Evolutionary conservation across 306 rosid genomes (phyloP), one percentile per base, ranked within the genome.

Genomic region (Dalbergia cultrata): DNA sequence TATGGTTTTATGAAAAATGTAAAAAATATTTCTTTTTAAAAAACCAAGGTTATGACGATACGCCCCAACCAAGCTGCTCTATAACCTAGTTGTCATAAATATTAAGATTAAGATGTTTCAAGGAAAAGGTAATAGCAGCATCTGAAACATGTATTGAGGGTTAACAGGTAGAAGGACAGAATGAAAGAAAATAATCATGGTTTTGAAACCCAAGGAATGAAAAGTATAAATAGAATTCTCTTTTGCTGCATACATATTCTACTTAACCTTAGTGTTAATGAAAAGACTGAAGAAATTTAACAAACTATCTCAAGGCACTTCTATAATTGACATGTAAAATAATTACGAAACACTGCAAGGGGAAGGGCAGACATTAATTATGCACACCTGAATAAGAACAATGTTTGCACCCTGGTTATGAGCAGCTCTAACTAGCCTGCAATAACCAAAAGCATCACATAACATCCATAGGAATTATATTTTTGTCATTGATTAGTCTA

Each of bases 381-480:
- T 41, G n/a, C 88, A 64, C 53, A 93, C 99, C 95, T 95, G 99
- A 82, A 95, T 88, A 44, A 95, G 98, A 81, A 95, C 78, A 49
- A 95, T 91, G 79, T 89, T 90, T 49, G 98, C 98, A 60, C 99
- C 99, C 72, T 81, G 84, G 19, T 86, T 83, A 85, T 95, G 97
- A 67, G 97, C 98, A 76, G 82, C 92, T 93, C 98, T 87, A 80
- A 95, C 91, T 50, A 93, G 85, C 88, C 99, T 95, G 94, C 78
- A 86, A 33, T 74, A 76, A 16, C 4, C 73, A 74, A 70, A 80
- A 73, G 49, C 71, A 77, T 73, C 77, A 80, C 41, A 71, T 71
- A 43, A 54, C 72, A 50, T 58, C 61, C 13, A 33, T 44, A 62
- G 18, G 73, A 54, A 78, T 68, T 64, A 12, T 3, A 45, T 58